Percentiles rank a stretch among this genome's conserved stretches.
Conservation (phyloP, 805 yeast genomes). For the Saitoella complicata region DNA sequence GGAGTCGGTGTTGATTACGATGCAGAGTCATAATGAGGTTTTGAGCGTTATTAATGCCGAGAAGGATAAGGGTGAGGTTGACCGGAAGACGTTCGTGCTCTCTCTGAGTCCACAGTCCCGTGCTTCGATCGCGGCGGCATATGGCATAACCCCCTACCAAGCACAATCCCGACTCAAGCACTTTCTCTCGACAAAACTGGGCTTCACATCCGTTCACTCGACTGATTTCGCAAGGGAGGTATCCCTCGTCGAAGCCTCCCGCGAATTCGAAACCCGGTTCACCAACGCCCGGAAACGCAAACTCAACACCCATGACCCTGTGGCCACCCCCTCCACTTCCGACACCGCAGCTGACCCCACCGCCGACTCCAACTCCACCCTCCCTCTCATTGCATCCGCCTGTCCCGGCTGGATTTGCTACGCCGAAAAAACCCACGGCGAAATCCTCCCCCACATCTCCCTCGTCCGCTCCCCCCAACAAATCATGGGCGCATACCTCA, state of each 20-base stretch:
- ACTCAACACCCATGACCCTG: slow-evolving; percentile 1
- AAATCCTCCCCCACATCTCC: slow-evolving; percentile 53
- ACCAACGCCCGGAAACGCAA: slow-evolving; percentile 7
- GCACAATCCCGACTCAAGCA: slow-evolving; percentile 47
- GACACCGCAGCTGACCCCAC: neutral
- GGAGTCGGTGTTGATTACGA: slow-evolving; percentile 83
- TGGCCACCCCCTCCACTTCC: neutral
- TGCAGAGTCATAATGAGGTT: slow-evolving; percentile 75
- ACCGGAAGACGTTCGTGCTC: slow-evolving; percentile 40
- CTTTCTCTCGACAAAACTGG: slow-evolving; percentile 43
- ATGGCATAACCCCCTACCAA: slow-evolving; percentile 31
- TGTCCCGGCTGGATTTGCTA: slow-evolving; percentile 97
- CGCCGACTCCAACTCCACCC: neutral
- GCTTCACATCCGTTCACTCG: slow-evolving; percentile 65
- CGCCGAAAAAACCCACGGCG: slow-evolving; percentile 90
- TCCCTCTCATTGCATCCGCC: slow-evolving; percentile 49
- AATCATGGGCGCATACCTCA: slow-evolving; percentile 67
- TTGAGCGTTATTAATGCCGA: slow-evolving; percentile 32
- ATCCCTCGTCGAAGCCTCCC: slow-evolving; percentile 35
- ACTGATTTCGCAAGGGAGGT: slow-evolving; percentile 66
- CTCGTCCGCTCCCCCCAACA: slow-evolving; percentile 83
- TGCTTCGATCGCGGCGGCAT: slow-evolving; percentile 63
- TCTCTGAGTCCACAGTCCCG: slow-evolving; percentile 79
- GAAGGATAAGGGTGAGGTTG: slow-evolving; percentile 10
- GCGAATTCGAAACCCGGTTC: slow-evolving; percentile 22